A percentile compares a stretch with the other conserved stretches of the same genome.
phyloP scores from a whole-genome alignment of 495 filamentous ascomycete species.

The Bathelium albidoporum region DNA sequence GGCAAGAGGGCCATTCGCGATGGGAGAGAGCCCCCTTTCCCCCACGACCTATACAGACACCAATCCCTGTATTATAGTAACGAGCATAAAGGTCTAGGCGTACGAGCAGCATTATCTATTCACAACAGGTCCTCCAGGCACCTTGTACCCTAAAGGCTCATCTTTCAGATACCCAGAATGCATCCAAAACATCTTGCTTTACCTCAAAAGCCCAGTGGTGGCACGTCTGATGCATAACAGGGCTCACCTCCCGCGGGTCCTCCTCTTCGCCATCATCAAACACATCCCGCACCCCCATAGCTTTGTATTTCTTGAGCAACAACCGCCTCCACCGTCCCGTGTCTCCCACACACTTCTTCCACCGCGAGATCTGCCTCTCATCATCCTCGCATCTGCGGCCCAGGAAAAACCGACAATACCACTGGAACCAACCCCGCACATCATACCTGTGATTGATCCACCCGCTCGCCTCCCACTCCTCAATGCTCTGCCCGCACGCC shows the following conservation, averaged over 20 bases:
- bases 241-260: conserved; percentile 37
- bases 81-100: background rate
- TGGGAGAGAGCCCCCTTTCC: background rate
- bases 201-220: conserved; percentile 42
- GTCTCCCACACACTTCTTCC: conserved; percentile 39
- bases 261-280: conserved; percentile 37
- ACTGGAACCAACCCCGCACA: conserved; percentile 43
- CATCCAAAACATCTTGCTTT: conserved; percentile 36
- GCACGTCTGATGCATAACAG: conserved; percentile 42
- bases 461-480: conserved; percentile 41
- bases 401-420: conserved; percentile 41
- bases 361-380: conserved; percentile 37
- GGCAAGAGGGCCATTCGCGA: background rate
- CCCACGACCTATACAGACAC: background rate
- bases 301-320: conserved; percentile 37
- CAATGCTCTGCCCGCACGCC: conserved; percentile 38
- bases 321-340: conserved; percentile 37
- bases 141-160: background rate
- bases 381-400: conserved; percentile 41
- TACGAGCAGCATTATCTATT: background rate
- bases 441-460: conserved; percentile 40
- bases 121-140: background rate
- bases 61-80: background rate
- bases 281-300: conserved; percentile 34
- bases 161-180: conserved; percentile 27